Evolutionary conservation across 371 early-diverging fungal species (phyloP), one percentile per base, ranked within the genome.

Genomic region (Lichtheimia corymbifera): DNA sequence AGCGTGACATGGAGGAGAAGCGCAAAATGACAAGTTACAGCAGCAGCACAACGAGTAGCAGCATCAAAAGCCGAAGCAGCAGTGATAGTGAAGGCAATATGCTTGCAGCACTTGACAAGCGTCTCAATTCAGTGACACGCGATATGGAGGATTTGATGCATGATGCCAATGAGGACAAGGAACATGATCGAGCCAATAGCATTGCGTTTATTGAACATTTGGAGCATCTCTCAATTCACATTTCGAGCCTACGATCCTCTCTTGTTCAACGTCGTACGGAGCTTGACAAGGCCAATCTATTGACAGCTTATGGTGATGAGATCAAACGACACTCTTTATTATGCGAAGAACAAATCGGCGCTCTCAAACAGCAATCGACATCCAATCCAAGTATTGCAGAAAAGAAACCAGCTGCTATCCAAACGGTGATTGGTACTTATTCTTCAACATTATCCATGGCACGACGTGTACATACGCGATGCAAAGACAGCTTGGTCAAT

Each of bases 271-370:
- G 62, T 42, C 56, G 65, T 51, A 41, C 62, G 44, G 70, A 73
- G 13, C 63, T 64, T n/a, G 79, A 78, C 47, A 58, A 70, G 27
- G 43, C 53, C 0, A 42, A 42, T 9, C 30, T 75, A 11, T 49
- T 71, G 53, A 64, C 62, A 3, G 30, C 56, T 0, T 71, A 67
- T 24, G 63, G 61, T n/a, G 40, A 41, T 0, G 66, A 75, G 50
- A 55, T 68, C 0, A 56, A 60, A 4, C 69, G 66, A 18, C 63
- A 70, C 0, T 59, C 68, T 27, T 63, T 61, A 12, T 20, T 64
- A 0, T 73, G 76, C n/a, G 79, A 78, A 50, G 79, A 78, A 25
- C 79, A 78, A 45, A 63, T 75, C 3, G 41, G 67, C 0, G 73
- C 71, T 54, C 65, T 78, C 17, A 66, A 66, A 50, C 79, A 78